Percentiles rank a stretch among this genome's conserved stretches.
phyloP scores from a whole-genome alignment of 108 stramenopile genomes.

The Skeletonema potamos region DNA sequence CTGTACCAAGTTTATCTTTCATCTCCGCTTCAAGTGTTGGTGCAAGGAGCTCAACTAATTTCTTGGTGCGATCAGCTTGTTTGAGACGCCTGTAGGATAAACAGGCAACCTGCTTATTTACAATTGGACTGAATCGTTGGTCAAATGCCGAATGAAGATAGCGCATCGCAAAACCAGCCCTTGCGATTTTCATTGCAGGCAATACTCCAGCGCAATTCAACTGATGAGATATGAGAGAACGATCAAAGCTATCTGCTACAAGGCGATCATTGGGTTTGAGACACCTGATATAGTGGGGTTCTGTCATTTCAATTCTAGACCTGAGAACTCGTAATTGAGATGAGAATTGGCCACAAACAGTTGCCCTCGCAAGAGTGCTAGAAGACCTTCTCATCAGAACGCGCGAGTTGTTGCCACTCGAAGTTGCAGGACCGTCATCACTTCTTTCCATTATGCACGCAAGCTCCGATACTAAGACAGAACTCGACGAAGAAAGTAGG shows the following conservation, averaged over 20 bases:
- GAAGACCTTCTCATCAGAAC: slow-evolving; percentile 49
- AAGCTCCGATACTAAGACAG: slow-evolving; percentile 66
- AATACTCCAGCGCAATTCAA: slow-evolving; percentile 96
- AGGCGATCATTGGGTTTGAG: slow-evolving; percentile 97
- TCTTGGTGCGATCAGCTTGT: slow-evolving; percentile 28
- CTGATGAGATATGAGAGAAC: slow-evolving; percentile 86
- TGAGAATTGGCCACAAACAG: slow-evolving; percentile 89
- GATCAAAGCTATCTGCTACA: slow-evolving; percentile 75
- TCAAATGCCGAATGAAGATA: slow-evolving; percentile 88
- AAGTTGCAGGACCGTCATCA: slow-evolving; percentile 8
- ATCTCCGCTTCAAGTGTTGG: slow-evolving; percentile 50
- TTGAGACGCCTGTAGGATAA: slow-evolving; percentile 25
- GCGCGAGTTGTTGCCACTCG: not conserved
- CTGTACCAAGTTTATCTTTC: slow-evolving; percentile 19
- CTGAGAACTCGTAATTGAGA: slow-evolving; percentile 85
- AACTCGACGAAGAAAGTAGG: slow-evolving; percentile 80
- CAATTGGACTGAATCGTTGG: slow-evolving; percentile 71
- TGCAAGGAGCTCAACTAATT: slow-evolving; percentile 47
- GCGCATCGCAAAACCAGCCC: slow-evolving; percentile 96
- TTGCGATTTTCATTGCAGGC: slow-evolving; percentile 97
- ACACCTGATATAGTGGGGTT: slow-evolving; percentile 99
- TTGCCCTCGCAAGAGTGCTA: slow-evolving; percentile 53
- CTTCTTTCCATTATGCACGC: slow-evolving; percentile 53
- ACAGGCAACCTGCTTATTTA: slow-evolving; percentile 25
- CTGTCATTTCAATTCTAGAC: slow-evolving; percentile 83